Percentiles rank a stretch among this genome's conserved stretches.
phyloP scores from a whole-genome alignment of 139 green algal species.

The Picochlorum sp. region DNA sequence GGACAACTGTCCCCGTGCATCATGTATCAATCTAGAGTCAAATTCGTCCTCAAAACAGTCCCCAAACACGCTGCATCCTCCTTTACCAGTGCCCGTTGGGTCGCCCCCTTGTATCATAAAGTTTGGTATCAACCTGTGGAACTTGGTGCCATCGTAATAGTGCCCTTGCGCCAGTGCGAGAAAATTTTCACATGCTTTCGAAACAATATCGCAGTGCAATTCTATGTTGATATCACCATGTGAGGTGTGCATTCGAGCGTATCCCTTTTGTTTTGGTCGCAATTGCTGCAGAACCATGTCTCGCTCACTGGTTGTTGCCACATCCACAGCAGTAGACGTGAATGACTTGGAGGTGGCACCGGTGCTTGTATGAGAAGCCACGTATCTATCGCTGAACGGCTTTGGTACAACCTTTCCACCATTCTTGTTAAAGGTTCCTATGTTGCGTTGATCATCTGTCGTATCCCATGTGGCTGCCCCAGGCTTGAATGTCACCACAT shows the following conservation, averaged over 20 bases:
- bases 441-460: slow-evolving; percentile 19
- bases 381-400: slow-evolving; percentile 33
- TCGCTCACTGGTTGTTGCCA: slow-evolving; percentile 49
- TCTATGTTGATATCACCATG: slow-evolving; percentile 87
- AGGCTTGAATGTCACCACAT: slow-evolving; percentile 59
- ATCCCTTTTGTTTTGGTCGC: slow-evolving; percentile 79
- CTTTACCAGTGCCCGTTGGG: slow-evolving; percentile 85
- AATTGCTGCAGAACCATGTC: slow-evolving; percentile 52
- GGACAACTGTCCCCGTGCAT: slow-evolving; percentile 73
- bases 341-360: slow-evolving; percentile 58
- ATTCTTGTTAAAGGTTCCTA: slow-evolving; percentile 7
- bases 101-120: slow-evolving; percentile 98
- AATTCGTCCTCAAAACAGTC: slow-evolving; percentile 70
- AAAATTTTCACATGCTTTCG: slow-evolving; percentile 94
- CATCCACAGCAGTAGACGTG: slow-evolving; percentile 66
- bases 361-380: slow-evolving; percentile 36
- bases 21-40: slow-evolving; percentile 54
- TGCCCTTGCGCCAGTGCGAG: slow-evolving; percentile 70
- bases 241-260: slow-evolving; percentile 66
- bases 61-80: slow-evolving; percentile 87
- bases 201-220: slow-evolving; percentile 81
- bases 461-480: slow-evolving; percentile 83
- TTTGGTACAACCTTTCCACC: slow-evolving; percentile 18
- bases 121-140: slow-evolving; percentile 90
- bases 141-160: slow-evolving; percentile 84